A percentile compares a stretch with the other conserved stretches of the same genome.
Conservation (phyloP, 805 yeast genomes). For the Lachancea quebecensis region DNA sequence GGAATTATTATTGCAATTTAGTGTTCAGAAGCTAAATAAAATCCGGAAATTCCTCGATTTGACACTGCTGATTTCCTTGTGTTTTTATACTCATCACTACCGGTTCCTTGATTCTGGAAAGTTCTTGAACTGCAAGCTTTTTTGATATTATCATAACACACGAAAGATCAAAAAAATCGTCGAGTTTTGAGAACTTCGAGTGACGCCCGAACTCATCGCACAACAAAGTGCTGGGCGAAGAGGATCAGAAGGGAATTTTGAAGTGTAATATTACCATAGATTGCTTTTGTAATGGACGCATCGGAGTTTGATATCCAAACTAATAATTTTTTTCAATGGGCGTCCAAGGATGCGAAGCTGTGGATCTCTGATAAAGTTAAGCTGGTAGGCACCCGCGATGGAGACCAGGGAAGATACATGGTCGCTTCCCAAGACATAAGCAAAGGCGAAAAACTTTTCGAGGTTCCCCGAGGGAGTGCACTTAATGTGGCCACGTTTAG, state of each 20-base stretch:
- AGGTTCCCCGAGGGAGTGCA: constrained; percentile 53
- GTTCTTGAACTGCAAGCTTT: not conserved
- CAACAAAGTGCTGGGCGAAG: no score
- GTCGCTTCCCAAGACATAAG: constrained; percentile 55
- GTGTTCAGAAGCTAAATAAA: no score
- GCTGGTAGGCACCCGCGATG: constrained; percentile 41
- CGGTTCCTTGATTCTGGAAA: constrained; percentile 2
- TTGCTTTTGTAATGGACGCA: not conserved
- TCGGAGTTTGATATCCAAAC: constrained; percentile 23
- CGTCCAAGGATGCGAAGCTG: constrained; percentile 34
- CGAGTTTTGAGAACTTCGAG: no score
- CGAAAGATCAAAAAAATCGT: no score
- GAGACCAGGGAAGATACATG: constrained; percentile 72
- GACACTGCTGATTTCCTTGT: not conserved
- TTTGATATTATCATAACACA: not conserved
- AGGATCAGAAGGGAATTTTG: no score
- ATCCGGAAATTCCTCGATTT: no score
- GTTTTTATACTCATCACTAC: not conserved
- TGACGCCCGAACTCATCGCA: no score
- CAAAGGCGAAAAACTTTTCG: constrained; percentile 58
- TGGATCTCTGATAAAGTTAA: constrained; percentile 48
- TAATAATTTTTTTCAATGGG: constrained; percentile 40
- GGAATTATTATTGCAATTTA: no score
- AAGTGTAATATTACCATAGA: no score
- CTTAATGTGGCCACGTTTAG: constrained; percentile 56